Evolutionary conservation across 23 red algal genomes (phyloP).

Genomic region (Agarophyton chilense): DNA sequence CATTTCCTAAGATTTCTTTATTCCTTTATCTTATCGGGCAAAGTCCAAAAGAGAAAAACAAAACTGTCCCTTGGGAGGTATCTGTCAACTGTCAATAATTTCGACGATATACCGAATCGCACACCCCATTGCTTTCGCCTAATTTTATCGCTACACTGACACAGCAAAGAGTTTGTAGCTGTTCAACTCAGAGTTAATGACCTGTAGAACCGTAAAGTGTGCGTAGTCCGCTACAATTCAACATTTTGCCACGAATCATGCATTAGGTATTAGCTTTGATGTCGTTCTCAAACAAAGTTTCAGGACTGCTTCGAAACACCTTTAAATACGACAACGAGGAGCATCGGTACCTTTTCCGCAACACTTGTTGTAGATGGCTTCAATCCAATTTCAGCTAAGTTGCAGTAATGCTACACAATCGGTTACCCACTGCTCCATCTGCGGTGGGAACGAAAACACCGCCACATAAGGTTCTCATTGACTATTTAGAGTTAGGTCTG

Average conservation of each 20-base stretch:
- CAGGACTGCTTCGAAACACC: background rate
- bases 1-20: conserved; percentile 26
- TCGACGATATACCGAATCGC: background rate
- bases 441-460: background rate
- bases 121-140: background rate
- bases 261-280: background rate
- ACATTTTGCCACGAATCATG: background rate
- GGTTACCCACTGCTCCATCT: background rate
- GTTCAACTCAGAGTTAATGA: background rate
- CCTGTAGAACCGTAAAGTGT: background rate
- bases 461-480: background rate
- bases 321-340: background rate
- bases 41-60: background rate
- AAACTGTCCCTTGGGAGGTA: background rate
- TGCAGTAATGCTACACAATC: background rate
- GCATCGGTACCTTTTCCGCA: no score
- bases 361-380: background rate
- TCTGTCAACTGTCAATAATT: background rate
- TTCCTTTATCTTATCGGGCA: background rate
- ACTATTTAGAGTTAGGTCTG: conserved; percentile 25
- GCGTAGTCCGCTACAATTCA: background rate
- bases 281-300: no score
- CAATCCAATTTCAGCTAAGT: background rate
- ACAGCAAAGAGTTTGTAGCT: background rate
- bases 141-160: background rate